Evolutionary conservation across 306 rosid genomes (phyloP), one percentile per base, ranked within the genome.

Genomic region (Gastrolobium bilobum): DNA sequence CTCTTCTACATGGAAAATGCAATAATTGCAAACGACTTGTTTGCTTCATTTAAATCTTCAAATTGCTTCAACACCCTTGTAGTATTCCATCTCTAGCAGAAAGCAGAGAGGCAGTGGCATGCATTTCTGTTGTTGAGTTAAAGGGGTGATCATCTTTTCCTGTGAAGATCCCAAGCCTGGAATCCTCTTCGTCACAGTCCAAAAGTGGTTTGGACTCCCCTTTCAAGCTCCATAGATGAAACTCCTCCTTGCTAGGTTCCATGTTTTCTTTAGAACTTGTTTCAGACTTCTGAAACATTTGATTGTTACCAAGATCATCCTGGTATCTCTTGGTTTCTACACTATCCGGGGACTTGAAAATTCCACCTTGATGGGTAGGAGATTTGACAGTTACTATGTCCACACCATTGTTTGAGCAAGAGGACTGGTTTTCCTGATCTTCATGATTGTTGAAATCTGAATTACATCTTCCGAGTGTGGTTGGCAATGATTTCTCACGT

Each of bases 71-170:
- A 69, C 86, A 84, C 10, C 87, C 87, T 73, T 60, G 87, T n/a
- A 83, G 73, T 53, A 81, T 83, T 68, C 81, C 81, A 4, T 68
- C 83, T 83, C 79, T 84, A 61, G 76, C 76, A 79, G 88, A 80
- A 78, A 91, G 90, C 81, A 91, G 76, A 0, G 94, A 91, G 15
- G 87, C 70, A 57, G 81, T 56, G 51, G 84, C 75, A 68, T 69
- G 86, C 30, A 73, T 83, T 75, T 80, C 81, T 20, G 82, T 51
- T 13, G 81, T 68, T 35, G 86, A 81, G 72, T 51, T 79, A 76
- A 95, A 93, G n/a, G 97, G 97, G 72, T 93, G 97, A 38, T 88
- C 87, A 13, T 87, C 91, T 75, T 90, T 90, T 59, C 70, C 90
- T 26, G 43, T 57, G 38, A 76, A 82, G 63, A 20, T 47, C 20